Evolutionary conservation across 2,329 filamentous ascomycete species (phyloP), one percentile per base, ranked within the genome.

Genomic region (Aureobasidium sp.): DNA sequence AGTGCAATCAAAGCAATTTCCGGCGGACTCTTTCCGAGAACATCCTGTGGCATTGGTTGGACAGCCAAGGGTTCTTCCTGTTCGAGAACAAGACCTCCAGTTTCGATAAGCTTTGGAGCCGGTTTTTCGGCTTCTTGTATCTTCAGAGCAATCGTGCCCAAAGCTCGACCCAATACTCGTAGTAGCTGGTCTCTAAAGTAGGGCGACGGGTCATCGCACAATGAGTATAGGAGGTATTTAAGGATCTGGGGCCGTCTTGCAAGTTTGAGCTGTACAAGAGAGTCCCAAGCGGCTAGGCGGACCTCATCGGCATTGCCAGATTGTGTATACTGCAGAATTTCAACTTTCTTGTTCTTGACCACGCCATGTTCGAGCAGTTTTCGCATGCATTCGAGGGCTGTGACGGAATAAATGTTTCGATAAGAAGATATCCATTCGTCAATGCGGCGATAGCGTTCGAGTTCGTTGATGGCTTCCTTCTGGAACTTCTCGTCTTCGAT

Each of bases 371-470:
- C 76, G 65, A 82, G 81, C 20, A 87, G 74, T 66, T 78, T 78
- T 64, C 79, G 75, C 64, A 84, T 78, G 71, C 84, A 86, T n/a
- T 82, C 77, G 20, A 87, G 75, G 24, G 84, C 84, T 13, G 84
- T 84, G 13, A 78, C 78, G 1, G 85, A 83, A 70, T 86, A 85
- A 27, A 86, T 73, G 66, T 87, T 87, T 61, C 86, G 84, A 68
- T 81, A 86, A 0, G 85, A 87, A 43, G 83, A 81, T 1, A 84
- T 84, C 84, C 84, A 87, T 70, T 87, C 85, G 66, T 87, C 85
- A 70, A 87, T 82, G 39, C 85, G 78, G 61, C 84, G 77, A 65
- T 86, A 84, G 36, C 85, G 79, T 65, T 86, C 82, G 39, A 87
- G 82, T 68, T 86, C 84, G 29, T 81, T 80, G 29, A 87, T 75